Percentiles rank a stretch among this genome's conserved stretches.
Evolutionary conservation across 2,329 filamentous ascomycete genomes (phyloP).

Genomic region (Sclerotinia minor): DNA sequence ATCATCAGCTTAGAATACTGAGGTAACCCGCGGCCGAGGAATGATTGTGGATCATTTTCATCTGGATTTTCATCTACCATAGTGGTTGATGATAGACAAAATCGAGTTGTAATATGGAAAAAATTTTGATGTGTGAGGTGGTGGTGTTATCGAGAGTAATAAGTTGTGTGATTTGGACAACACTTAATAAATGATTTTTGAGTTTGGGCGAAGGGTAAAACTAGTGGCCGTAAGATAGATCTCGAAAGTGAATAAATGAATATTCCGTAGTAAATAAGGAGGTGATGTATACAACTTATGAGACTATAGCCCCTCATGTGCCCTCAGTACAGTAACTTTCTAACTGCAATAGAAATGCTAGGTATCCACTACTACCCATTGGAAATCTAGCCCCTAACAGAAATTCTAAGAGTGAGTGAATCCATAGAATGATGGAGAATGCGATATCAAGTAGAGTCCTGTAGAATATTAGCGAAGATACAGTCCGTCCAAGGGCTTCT

Average conservation of each 20-base stretch:
- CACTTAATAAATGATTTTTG: not conserved
- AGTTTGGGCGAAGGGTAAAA: not conserved
- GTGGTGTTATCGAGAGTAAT: not conserved
- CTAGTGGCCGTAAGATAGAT: not conserved
- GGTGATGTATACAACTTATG: not conserved
- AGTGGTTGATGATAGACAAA: not conserved
- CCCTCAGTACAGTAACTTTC: no score
- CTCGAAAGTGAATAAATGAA: no score
- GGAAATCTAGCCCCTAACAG: fast-evolving
- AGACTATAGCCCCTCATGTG: no score
- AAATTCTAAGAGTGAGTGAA: not conserved
- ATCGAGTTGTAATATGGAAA: not conserved
- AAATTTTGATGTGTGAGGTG: not conserved
- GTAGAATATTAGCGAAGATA: no score
- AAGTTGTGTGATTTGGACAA: not conserved
- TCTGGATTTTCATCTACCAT: not conserved
- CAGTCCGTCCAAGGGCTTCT: no score
- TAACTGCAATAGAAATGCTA: no score
- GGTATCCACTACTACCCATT: no score
- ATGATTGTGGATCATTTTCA: fast-evolving
- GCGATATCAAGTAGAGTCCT: not conserved
- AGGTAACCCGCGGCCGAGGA: not conserved
- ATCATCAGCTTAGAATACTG: not conserved
- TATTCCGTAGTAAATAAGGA: not conserved
- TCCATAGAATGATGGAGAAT: not conserved